These are phyloP conservation scores for Microbotryomycetes sp. DNA, from an alignment of 1,284 basidiomycete species.

Conservation along the genomic window DNA sequence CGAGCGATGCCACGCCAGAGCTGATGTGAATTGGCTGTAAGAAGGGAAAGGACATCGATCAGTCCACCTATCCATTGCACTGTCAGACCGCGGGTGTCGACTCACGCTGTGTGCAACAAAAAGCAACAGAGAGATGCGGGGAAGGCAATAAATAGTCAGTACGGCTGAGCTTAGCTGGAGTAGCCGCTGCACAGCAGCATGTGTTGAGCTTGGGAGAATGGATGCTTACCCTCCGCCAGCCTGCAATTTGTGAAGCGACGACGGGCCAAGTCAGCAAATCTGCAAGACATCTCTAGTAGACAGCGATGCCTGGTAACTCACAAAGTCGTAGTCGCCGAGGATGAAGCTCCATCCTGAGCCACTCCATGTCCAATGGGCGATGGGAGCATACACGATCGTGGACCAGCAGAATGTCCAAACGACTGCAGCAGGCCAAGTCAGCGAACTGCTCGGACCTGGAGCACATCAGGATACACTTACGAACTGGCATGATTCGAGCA, in stretches of 20 bases:
- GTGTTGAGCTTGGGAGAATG: too few species aligned
- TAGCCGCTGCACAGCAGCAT: too few species aligned
- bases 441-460: neutral
- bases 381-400: constrained; percentile 69
- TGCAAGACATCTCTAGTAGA: too few species aligned
- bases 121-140: too few species aligned
- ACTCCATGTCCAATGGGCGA: constrained; percentile 94
- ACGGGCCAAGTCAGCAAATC: too few species aligned
- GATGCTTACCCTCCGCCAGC: too few species aligned
- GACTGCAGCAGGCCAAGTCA: neutral
- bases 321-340: constrained; percentile 74
- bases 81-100: too few species aligned
- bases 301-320: neutral
- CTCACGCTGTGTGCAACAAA: too few species aligned
- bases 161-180: neutral
- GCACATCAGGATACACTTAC: constrained; percentile 42
- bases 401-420: constrained; percentile 87
- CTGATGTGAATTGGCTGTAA: constrained; percentile 57
- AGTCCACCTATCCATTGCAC: too few species aligned
- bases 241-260: too few species aligned
- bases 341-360: constrained; percentile 78
- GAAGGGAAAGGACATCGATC: neutral
- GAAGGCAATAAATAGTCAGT: constrained; percentile 10
- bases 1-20: constrained; percentile 77
- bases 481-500: constrained; percentile 72